Base-by-base conservation (phyloP, 2,329 filamentous ascomycete species). In the Colletotrichum australisinense region DNA sequence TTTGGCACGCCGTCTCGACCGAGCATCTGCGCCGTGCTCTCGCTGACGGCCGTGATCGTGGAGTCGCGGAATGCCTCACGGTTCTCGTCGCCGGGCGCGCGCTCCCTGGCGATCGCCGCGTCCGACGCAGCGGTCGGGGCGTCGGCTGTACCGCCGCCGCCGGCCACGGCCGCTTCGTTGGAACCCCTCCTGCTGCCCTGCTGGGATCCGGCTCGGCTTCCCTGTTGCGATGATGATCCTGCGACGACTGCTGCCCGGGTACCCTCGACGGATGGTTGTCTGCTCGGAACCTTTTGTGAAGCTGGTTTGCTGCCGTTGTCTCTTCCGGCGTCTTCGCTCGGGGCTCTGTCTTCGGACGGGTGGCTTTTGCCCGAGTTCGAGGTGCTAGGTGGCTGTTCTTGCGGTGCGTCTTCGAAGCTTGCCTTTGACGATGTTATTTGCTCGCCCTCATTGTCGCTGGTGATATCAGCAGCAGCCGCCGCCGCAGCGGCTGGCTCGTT, bases 331-430 rank as follows among this genome's bases (percentile, higher is more conserved):
- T 46, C 63, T 2, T 59, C 59, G 46, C 70, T 70, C 9, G 67
- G 66, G 4, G 70, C 70, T 24, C 42, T 62, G 19, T 73, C 70
- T 52, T 73, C 70, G 9, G 70, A 65, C 4, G 70, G 70, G 9
- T 52, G 67, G 30, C 38, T 62, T 16, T 69, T 38, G 4, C n/a
- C 59, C 6, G 69, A 69, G 30, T 24, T 11, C 11, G 66, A 60
- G 35, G 22, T 60, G 52, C 38, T 63, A 7, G 57, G 63, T 4
- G 52, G 35, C 55, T 67, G 69, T 22, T 73, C 70, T n/a, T 70
- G 71, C 9, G 71, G 71, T 2, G 71, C 71, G 24, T 73, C 71
- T 42, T 73, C 71, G 62, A 66, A 73, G 42, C 71, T 73, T n/a
- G 8, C 56, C 71, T n/a, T 72, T 11, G 69, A 72, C 19, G 69